Base-by-base conservation (phyloP, 371 early-diverging fungal genomes). In the Mycotypha africana region DNA sequence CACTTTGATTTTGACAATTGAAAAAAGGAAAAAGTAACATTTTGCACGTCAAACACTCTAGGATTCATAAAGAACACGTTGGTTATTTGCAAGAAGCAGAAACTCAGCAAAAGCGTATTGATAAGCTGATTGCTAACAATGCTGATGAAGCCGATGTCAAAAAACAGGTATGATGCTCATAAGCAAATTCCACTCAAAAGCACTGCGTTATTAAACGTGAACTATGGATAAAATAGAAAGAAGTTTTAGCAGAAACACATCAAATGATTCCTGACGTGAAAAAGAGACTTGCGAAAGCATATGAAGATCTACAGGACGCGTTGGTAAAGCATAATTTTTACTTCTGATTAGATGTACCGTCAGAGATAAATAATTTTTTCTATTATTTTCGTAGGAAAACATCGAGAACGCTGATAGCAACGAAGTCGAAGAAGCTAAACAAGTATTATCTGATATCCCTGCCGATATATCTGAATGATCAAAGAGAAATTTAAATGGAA, bases 131-230 rank as follows among this genome's bases (percentile, higher is more conserved):
- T 19, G 70, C 60, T 5, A 59, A 69, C 0, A 71, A 70, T 15
- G 82, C 72, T 16, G 88, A 89, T 61, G 76, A 75, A 17, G 74
- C 81, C 38, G 82, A 79, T 56, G 60, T 89, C 26, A 65, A 75
- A 35, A 88, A 89, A 62, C 88, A 89, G 76, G 86, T 76, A 66
- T 49, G n/a, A n/a, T n/a, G n/a, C n/a, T n/a, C n/a, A n/a, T n/a
- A n/a, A n/a, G n/a, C n/a, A n/a, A n/a, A n/a, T n/a, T n/a, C n/a
- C n/a, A n/a, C n/a, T n/a, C n/a, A n/a, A n/a, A n/a, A n/a, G n/a
- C n/a, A n/a, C n/a, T n/a, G n/a, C n/a, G n/a, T n/a, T n/a, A n/a
- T n/a, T n/a, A n/a, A n/a, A n/a, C n/a, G n/a, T n/a, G n/a, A n/a
- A n/a, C n/a, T 50, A n/a, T n/a, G n/a, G n/a, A n/a, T n/a, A n/a